These are phyloP conservation scores for Aleurites moluccanus DNA, from an alignment of 441 rosid genomes.

Conservation along the genomic window DNA sequence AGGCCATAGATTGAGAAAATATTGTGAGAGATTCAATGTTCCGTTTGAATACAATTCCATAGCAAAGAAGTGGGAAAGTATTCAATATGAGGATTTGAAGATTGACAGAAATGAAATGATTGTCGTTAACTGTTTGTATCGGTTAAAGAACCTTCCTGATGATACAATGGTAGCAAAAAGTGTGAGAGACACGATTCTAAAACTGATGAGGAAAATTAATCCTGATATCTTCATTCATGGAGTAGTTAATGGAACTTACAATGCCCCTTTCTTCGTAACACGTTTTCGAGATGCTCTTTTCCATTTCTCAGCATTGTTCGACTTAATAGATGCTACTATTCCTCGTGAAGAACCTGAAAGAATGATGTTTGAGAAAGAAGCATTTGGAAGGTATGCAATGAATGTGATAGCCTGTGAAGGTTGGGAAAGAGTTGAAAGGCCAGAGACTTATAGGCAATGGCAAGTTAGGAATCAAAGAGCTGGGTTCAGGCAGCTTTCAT, in stretches of 20 bases:
- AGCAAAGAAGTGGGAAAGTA: conserved; percentile 85
- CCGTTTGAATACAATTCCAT: conserved; percentile 70
- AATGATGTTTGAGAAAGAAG: conserved; percentile 44
- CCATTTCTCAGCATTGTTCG: conserved; percentile 49
- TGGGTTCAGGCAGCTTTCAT: conserved; percentile 60
- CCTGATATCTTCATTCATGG: conserved; percentile 60
- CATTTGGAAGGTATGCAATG: conserved; percentile 38
- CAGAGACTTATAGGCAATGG: conserved; percentile 85
- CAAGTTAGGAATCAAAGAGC: conserved; percentile 60
- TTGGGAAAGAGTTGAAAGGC: conserved; percentile 57
- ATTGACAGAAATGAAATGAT: conserved; percentile 54
- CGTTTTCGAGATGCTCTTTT: conserved; percentile 49
- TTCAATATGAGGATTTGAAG: conserved; percentile 66
- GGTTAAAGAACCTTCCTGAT: conserved; percentile 72
- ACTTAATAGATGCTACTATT: conserved; percentile 33
- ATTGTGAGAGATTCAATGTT: conserved; percentile 73
- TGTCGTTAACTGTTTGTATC: conserved; percentile 61
- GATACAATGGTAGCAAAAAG: conserved; percentile 62
- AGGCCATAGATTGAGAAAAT: conserved; percentile 58
- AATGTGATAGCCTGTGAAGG: conserved; percentile 60
- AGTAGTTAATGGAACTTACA: conserved; percentile 43
- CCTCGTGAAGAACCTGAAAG: conserved; percentile 43
- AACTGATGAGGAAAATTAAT: conserved; percentile 53
- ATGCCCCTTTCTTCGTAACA: conserved; percentile 48
- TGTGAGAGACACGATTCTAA: conserved; percentile 68